Base-by-base conservation (phyloP, 495 filamentous ascomycete genomes). In the Neurospora sp. region DNA sequence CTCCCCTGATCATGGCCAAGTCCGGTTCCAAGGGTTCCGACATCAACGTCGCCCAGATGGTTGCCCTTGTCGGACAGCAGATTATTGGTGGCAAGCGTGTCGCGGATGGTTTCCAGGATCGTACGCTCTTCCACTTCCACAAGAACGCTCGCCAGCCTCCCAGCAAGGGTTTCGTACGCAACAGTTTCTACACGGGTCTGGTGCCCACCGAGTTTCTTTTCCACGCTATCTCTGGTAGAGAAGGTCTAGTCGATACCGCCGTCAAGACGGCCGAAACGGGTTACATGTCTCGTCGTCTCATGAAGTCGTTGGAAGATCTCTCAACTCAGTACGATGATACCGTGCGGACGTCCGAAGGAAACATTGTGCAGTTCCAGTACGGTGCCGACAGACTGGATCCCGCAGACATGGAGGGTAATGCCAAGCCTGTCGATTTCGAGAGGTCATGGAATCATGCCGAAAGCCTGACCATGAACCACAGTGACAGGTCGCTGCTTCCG, bases 1-100 rank as follows among this genome's bases (percentile, higher is more conserved):
- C 96, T 3, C 94, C 96, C 11, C 84, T 98, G 76, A 91, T 97
- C 84, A 99, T 99, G 96, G 96, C 96, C 68, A 96, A 92, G 61
- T 97, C 93, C 10, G 96, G 96, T 40, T 97, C 96, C 44, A 99
- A 99, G 82, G 88, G 96, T 77, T 97, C 94, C 3, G 91, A 91
- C 78, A 97, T 98, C 86, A 99, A 99, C 85, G 96, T 99, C 69
- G 95, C 96, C 35, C 96, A 99, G 84, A 99, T 99, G 96, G 91
- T 98, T 80, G 94, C 96, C 41, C 91, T 93, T 75, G 96, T 99
- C 75, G 96, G 96, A 73, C 96, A 99, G 81, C 96, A 99, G 77
- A 97, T 98, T 86, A 98, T 99, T 77, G 90, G 90, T 46, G 94
- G 94, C 70, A 90, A 92, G 76, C 95, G 96, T 89, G 96, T 99